phyloP scores from a whole-genome alignment of 2,329 filamentous ascomycete species.

The Ophiostoma triangulosporum region DNA sequence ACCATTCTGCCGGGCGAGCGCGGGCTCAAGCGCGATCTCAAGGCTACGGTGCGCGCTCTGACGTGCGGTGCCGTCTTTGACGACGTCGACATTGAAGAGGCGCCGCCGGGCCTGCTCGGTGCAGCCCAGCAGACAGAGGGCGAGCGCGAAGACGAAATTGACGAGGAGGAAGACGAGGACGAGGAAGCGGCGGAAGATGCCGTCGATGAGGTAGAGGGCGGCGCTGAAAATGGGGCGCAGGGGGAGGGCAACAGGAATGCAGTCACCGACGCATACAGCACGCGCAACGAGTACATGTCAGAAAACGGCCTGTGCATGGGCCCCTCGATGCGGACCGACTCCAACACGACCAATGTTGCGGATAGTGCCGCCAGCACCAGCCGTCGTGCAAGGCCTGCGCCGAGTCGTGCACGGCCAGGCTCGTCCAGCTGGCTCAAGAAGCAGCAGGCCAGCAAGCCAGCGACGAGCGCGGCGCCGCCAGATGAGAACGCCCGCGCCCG shows the following conservation, averaged over 20 bases:
- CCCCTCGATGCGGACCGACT: background rate
- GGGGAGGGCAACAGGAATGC: background rate
- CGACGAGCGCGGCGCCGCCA: background rate
- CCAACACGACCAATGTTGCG: background rate
- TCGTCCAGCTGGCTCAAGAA: background rate
- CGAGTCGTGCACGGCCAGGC: background rate
- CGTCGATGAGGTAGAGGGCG: slow-evolving; percentile 15
- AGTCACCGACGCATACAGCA: background rate
- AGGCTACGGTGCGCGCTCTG: slow-evolving; percentile 27
- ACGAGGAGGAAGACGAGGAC: slow-evolving; percentile 17
- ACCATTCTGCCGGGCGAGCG: slow-evolving; percentile 47
- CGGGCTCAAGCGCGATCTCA: slow-evolving; percentile 32
- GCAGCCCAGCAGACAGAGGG: slow-evolving; percentile 18
- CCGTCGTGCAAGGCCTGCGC: no score
- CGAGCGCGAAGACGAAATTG: slow-evolving; percentile 13
- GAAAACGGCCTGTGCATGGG: background rate
- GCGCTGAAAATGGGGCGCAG: background rate
- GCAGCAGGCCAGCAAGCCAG: background rate
- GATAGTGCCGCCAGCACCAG: background rate
- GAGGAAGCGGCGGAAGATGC: slow-evolving; percentile 17
- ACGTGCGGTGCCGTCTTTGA: slow-evolving; percentile 31
- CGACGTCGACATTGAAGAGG: slow-evolving; percentile 18
- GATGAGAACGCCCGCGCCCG: rapidly evolving
- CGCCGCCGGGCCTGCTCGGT: slow-evolving; percentile 29
- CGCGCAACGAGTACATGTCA: background rate